phyloP scores from a whole-genome alignment of 352 stramenopile species.

The Globisporangium lucens region DNA sequence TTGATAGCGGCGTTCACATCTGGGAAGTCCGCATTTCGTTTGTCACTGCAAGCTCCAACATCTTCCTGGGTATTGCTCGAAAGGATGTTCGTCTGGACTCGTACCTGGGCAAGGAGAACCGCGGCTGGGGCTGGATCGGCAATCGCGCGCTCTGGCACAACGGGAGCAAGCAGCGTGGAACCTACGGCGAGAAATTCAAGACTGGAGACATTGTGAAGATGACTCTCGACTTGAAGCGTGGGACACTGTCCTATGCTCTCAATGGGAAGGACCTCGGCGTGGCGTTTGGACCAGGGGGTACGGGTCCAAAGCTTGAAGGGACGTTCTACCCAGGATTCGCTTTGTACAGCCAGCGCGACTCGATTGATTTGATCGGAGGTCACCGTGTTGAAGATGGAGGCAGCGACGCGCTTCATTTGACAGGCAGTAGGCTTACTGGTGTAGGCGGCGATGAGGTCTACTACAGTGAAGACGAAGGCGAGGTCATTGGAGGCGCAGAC shows the following conservation, averaged over 20 bases:
- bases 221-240: constrained; percentile 77
- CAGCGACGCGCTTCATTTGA: constrained; percentile 25
- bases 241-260: constrained; percentile 83
- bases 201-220: constrained; percentile 81
- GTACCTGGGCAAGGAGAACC: constrained; percentile 91
- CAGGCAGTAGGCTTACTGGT: constrained; percentile 25
- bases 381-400: constrained; percentile 76
- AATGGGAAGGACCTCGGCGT: constrained; percentile 89
- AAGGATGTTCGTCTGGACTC: constrained; percentile 85
- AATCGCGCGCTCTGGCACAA: constrained; percentile 90
- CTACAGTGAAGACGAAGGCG: constrained; percentile 83
- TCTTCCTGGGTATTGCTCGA: constrained; percentile 85
- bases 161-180: constrained; percentile 86
- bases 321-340: constrained; percentile 86
- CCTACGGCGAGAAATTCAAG: constrained; percentile 91
- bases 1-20: constrained; percentile 82
- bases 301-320: constrained; percentile 81
- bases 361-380: constrained; percentile 79
- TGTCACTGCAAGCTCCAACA: constrained; percentile 87
- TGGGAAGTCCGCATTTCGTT: constrained; percentile 89
- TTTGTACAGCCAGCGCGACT: constrained; percentile 87
- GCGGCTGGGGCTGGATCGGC: constrained; percentile 89
- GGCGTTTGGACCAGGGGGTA: constrained; percentile 84
- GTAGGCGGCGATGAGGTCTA: constrained; percentile 63
- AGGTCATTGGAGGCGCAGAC: constrained; percentile 41